A percentile compares a stretch with the other conserved stretches of the same genome.
Evolutionary conservation across 2,329 filamentous ascomycete genomes (phyloP).

Genomic region (Mariannaea elegans): DNA sequence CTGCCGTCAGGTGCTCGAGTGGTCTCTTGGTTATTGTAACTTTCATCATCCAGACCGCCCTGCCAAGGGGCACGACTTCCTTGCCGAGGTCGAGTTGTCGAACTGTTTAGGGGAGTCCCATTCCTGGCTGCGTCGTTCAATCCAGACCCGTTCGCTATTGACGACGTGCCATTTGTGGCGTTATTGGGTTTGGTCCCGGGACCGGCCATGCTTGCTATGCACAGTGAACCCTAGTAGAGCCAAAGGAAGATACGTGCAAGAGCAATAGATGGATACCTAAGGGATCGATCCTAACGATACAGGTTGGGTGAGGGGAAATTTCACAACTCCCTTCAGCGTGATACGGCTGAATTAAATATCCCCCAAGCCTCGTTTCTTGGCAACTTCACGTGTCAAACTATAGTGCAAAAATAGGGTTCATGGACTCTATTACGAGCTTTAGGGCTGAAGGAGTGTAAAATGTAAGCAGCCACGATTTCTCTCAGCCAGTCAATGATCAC

Average conservation of each 20-base stretch:
- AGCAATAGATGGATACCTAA: not conserved
- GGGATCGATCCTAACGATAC: not conserved
- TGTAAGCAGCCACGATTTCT: slow-evolving; percentile 1
- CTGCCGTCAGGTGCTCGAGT: not conserved
- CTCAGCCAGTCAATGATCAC: not conserved
- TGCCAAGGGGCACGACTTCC: not conserved
- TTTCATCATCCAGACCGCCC: not conserved
- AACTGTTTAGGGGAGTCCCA: not conserved
- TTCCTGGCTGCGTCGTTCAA: not conserved
- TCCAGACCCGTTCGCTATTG: not conserved
- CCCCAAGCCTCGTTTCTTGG: not conserved
- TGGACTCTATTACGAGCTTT: not conserved
- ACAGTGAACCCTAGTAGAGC: not conserved
- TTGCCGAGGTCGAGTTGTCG: not conserved
- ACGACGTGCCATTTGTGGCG: not conserved
- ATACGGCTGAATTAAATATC: not conserved
- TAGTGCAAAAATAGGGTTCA: not conserved
- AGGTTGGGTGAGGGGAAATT: not conserved
- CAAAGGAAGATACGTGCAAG: not conserved
- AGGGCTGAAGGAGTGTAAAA: not conserved
- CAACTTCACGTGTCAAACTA: not conserved
- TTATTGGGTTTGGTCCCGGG: not conserved
- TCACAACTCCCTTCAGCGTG: not conserved
- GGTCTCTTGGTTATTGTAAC: not conserved
- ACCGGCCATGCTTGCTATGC: not conserved